Evolutionary conservation across 225 moss, liverwort and hornwort species (phyloP).

Genomic region (Marchantia polymorpha): DNA sequence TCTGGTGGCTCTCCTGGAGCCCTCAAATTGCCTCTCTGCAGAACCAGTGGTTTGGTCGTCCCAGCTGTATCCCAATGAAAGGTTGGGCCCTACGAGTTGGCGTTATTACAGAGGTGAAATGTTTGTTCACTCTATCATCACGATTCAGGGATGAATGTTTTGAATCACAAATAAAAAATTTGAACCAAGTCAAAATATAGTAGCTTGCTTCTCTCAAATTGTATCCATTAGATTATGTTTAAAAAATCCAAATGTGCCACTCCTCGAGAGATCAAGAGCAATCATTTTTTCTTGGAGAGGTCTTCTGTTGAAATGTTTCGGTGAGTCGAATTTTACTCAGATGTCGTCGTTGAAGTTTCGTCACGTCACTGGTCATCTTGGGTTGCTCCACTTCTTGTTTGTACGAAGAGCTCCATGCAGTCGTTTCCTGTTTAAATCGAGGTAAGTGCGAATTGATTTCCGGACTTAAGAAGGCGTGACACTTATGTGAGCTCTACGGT

Average conservation of each 20-base stretch:
- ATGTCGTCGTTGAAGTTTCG: no score
- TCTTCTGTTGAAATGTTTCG: background rate
- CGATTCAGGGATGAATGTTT: background rate
- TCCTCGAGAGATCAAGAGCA: background rate
- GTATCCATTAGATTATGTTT: background rate
- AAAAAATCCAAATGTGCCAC: background rate
- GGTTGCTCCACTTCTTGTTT: background rate
- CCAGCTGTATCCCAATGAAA: constrained; percentile 33
- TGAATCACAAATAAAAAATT: background rate
- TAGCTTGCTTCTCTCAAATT: background rate
- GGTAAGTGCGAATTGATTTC: background rate
- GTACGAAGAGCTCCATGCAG: background rate
- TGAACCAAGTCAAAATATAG: background rate
- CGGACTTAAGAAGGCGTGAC: background rate
- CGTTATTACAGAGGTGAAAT: constrained; percentile 46
- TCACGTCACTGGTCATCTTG: background rate
- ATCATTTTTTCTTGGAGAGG: background rate
- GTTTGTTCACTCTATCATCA: background rate
- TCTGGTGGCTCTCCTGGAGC: constrained; percentile 17
- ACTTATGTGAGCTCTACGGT: background rate
- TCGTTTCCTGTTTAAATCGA: background rate
- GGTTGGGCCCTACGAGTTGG: constrained; percentile 44
- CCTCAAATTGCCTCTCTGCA: constrained; percentile 11
- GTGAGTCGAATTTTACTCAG: no score
- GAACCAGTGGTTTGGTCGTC: constrained; percentile 41